A percentile compares a stretch with the other conserved stretches of the same genome.
Conservation (phyloP, 1,139 yeast species). For the Pichia sp. region DNA sequence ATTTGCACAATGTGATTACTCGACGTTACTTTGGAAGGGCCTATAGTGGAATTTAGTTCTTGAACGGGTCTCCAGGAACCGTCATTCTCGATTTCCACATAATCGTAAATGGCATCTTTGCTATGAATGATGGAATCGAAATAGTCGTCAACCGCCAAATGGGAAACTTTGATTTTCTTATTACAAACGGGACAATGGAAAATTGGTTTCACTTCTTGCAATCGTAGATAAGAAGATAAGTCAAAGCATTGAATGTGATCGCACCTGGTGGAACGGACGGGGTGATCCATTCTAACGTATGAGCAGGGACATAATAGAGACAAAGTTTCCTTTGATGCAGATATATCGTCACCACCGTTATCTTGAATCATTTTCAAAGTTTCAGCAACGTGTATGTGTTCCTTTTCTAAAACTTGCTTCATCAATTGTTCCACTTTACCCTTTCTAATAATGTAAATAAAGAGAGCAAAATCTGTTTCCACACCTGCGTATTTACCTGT, state of each 20-base stretch:
- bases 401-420: constrained; percentile 28
- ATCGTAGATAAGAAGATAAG: constrained; percentile 47
- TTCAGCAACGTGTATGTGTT: constrained; percentile 41
- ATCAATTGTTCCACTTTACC: constrained; percentile 34
- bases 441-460: constrained; percentile 47
- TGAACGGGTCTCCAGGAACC: constrained; percentile 46
- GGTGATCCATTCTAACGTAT: constrained; percentile 51
- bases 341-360: constrained; percentile 43
- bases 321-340: constrained; percentile 44
- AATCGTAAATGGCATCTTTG: constrained; percentile 43
- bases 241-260: constrained; percentile 71
- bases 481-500: constrained; percentile 50
- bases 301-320: constrained; percentile 61
- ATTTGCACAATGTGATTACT: constrained; percentile 2
- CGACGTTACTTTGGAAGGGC: constrained; percentile 6
- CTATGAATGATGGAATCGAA: constrained; percentile 42
- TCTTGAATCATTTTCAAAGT: constrained; percentile 37
- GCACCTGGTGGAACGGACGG: constrained; percentile 53
- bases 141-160: constrained; percentile 56
- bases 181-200: constrained; percentile 70
- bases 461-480: constrained; percentile 35
- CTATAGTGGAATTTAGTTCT: constrained; percentile 3
- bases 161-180: constrained; percentile 35
- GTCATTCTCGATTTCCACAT: constrained; percentile 46
- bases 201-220: constrained; percentile 55